These are phyloP conservation scores for Pyrus hybrid DNA, from an alignment of 331 rosid genomes.

Conservation along the genomic window DNA sequence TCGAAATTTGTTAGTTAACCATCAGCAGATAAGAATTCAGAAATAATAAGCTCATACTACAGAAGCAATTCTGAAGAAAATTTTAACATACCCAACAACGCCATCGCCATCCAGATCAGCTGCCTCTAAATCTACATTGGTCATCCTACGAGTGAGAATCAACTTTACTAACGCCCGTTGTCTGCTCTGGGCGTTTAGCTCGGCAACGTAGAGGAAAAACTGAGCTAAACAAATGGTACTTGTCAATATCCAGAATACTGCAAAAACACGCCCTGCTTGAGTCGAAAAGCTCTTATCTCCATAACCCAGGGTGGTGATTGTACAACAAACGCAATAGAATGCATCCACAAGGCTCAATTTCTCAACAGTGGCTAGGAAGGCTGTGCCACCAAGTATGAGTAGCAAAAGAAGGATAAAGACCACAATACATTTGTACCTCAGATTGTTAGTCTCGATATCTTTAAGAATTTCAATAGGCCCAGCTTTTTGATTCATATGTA, in stretches of 20 bases:
- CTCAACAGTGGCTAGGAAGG: slow-evolving; percentile 29
- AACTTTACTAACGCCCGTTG: slow-evolving; percentile 48
- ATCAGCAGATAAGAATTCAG: neutral
- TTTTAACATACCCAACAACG: slow-evolving; percentile 57
- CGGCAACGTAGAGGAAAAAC: slow-evolving; percentile 74
- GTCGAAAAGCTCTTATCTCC: slow-evolving; percentile 93
- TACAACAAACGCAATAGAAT: slow-evolving; percentile 75
- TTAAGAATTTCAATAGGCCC: slow-evolving; percentile 1
- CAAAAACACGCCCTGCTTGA: slow-evolving; percentile 62
- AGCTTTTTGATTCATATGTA: slow-evolving; percentile 12
- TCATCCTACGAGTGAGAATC: slow-evolving; percentile 55
- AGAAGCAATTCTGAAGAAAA: neutral
- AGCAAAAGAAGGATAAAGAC: slow-evolving; percentile 27
- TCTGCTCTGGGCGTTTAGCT: slow-evolving; percentile 60
- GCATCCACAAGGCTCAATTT: slow-evolving; percentile 38
- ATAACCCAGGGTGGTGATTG: slow-evolving; percentile 45
- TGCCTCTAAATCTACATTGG: slow-evolving; percentile 70
- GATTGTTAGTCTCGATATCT: slow-evolving; percentile 26
- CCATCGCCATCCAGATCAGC: slow-evolving; percentile 87
- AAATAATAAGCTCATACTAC: slow-evolving; percentile 5
- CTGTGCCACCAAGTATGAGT: slow-evolving; percentile 30
- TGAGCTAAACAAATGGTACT: slow-evolving; percentile 69
- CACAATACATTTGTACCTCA: slow-evolving; percentile 28
- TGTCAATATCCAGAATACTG: slow-evolving; percentile 71
- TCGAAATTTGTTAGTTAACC: neutral